Evolutionary conservation across 2,329 filamentous ascomycete genomes (phyloP).

Genomic region (Tolypocladium tropicale): DNA sequence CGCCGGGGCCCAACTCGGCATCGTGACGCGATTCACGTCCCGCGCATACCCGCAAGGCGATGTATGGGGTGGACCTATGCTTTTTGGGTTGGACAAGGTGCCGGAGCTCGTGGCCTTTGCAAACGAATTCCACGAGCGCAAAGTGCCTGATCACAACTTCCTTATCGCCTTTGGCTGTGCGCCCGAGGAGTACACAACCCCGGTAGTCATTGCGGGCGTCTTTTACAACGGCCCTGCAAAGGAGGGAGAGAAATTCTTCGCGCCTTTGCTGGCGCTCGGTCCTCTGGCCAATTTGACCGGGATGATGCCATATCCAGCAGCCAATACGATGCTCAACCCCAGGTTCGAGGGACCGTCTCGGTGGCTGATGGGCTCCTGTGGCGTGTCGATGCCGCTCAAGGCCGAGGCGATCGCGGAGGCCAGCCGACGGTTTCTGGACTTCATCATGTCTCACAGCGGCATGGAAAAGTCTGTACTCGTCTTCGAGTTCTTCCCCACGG

Average conservation of each 20-base stretch:
- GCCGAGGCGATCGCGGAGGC: background rate
- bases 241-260: slow-evolving; percentile 4
- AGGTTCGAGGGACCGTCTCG: slow-evolving; percentile 4
- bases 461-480: slow-evolving; percentile 11
- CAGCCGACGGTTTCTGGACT: background rate
- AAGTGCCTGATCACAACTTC: slow-evolving; percentile 4
- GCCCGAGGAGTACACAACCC: slow-evolving; percentile 1
- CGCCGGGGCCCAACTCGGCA: slow-evolving; percentile 30
- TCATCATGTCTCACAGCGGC: background rate
- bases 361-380: background rate
- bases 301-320: slow-evolving; percentile 1
- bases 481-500: slow-evolving; percentile 22
- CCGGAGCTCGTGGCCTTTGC: slow-evolving; percentile 18
- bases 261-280: background rate
- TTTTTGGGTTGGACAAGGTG: slow-evolving; percentile 15
- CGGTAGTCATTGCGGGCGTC: background rate
- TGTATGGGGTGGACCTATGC: slow-evolving; percentile 18
- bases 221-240: slow-evolving; percentile 5
- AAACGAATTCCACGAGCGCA: slow-evolving; percentile 15
- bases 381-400: background rate
- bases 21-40: slow-evolving; percentile 28
- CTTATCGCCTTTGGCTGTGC: slow-evolving; percentile 1
- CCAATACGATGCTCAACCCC: slow-evolving; percentile 14
- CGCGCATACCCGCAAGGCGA: slow-evolving; percentile 10
- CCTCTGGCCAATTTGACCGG: background rate